Evolutionary conservation across 805 yeast species (phyloP).

Genomic region (Kuraishia piskuri): DNA sequence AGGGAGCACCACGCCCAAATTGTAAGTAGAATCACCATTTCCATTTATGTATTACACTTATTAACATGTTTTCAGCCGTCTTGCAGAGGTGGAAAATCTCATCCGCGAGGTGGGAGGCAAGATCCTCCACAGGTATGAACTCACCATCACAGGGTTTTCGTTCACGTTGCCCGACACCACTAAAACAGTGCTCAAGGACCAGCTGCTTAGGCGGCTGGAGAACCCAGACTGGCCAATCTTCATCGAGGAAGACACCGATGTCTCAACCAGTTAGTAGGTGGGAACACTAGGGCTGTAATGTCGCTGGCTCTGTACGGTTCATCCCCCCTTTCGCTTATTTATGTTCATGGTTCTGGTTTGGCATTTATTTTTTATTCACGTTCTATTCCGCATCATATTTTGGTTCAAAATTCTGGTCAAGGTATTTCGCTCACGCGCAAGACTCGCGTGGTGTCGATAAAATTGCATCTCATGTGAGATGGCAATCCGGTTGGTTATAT

Average conservation of each 20-base stretch:
- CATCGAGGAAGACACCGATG: slow-evolving; percentile 31
- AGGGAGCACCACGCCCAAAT: slow-evolving; percentile 7
- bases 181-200: background rate
- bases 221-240: slow-evolving; percentile 28
- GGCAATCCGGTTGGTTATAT: too few species aligned
- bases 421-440: too few species aligned
- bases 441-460: too few species aligned
- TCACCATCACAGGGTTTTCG: slow-evolving; percentile 39
- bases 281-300: too few species aligned
- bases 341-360: too few species aligned
- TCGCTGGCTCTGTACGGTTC: too few species aligned
- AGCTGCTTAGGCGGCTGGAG: slow-evolving; percentile 1
- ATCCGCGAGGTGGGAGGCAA: slow-evolving; percentile 32
- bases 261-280: background rate
- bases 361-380: background rate
- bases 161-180: slow-evolving; percentile 24
- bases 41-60: background rate
- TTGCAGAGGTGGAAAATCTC: slow-evolving; percentile 22
- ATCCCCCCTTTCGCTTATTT: too few species aligned
- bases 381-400: too few species aligned
- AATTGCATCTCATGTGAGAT: too few species aligned
- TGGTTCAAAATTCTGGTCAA: too few species aligned
- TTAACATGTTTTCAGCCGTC: slow-evolving; percentile 2
- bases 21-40: background rate
- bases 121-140: slow-evolving; percentile 37